These are phyloP conservation scores for Coemansia sp. DNA, from an alignment of 192 early-diverging fungal genomes.

Conservation along the genomic window DNA sequence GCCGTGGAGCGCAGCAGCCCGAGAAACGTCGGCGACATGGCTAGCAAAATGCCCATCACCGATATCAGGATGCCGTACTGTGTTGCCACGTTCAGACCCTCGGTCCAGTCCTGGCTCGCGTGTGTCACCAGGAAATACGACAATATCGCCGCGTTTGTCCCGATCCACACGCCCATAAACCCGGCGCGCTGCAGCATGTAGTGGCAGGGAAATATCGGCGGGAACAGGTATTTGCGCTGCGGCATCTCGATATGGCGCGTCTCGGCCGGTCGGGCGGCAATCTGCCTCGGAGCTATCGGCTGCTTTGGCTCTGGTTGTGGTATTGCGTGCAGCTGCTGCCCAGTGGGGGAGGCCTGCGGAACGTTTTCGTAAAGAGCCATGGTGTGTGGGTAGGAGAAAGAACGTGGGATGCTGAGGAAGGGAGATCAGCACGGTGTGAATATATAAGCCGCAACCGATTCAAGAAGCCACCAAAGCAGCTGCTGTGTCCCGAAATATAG, in stretches of 20 bases:
- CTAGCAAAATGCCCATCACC: conserved; percentile 49
- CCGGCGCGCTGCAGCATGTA: conserved; percentile 50
- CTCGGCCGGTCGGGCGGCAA: neutral
- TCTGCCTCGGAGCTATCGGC: neutral
- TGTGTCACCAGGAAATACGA: conserved; percentile 35
- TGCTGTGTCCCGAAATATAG: neutral
- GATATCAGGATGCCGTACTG: conserved; percentile 46
- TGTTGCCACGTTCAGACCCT: conserved; percentile 41
- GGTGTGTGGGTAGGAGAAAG: neutral
- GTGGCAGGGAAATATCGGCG: conserved; percentile 50
- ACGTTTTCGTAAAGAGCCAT: neutral
- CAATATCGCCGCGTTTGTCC: conserved; percentile 33
- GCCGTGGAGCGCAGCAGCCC: conserved; percentile 55
- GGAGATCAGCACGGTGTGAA: neutral
- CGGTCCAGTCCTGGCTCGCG: conserved; percentile 23
- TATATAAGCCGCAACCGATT: neutral
- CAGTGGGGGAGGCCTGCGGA: neutral
- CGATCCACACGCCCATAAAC: conserved; percentile 40
- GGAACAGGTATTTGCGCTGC: conserved; percentile 30
- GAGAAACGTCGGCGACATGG: conserved; percentile 73
- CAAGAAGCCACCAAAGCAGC: neutral
- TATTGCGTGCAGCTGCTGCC: neutral
- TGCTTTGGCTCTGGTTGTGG: neutral
- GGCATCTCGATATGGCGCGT: conserved; percentile 14
- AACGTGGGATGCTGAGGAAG: neutral